These are phyloP conservation scores for Stylosanthes scabra DNA, from an alignment of 331 rosid species.

Conservation along the genomic window DNA sequence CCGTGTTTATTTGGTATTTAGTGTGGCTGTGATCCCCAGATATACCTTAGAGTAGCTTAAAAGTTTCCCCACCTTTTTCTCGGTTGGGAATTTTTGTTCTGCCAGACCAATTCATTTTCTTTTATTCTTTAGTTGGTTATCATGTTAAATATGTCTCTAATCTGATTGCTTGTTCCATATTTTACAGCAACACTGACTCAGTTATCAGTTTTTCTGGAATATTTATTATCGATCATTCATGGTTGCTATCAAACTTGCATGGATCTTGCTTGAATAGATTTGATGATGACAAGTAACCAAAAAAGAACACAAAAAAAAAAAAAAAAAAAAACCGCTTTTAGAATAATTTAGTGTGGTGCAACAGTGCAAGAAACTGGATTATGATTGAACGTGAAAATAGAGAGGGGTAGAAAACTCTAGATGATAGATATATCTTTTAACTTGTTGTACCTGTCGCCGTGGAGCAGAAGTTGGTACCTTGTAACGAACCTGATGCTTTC, in stretches of 20 bases:
- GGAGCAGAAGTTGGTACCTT: too few species aligned
- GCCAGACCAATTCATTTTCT: conserved; percentile 43
- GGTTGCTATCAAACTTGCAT: conserved; percentile 14
- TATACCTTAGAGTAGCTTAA: conserved; percentile 37
- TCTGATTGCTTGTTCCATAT: conserved; percentile 43
- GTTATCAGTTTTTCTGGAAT: neutral
- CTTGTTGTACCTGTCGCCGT: neutral
- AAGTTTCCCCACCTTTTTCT: conserved; percentile 34
- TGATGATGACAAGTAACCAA: neutral
- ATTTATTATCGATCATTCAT: neutral
- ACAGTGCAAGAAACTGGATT: too few species aligned
- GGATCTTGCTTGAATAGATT: too few species aligned
- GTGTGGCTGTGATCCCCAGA: conserved; percentile 42
- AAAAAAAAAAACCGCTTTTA: neutral
- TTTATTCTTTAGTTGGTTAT: conserved; percentile 39
- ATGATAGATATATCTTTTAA: neutral
- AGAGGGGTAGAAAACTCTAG: conserved; percentile 2
- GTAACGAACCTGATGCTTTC: too few species aligned
- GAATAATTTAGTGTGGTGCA: neutral
- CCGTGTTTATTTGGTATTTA: conserved; percentile 40
- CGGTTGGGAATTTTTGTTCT: conserved; percentile 47
- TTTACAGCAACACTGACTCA: conserved; percentile 22
- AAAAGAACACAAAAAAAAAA: too few species aligned
- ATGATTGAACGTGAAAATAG: neutral
- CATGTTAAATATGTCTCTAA: conserved; percentile 37